Evolutionary conservation across 495 filamentous ascomycete genomes (phyloP).

Genomic region (Aspergillus bridgeri): DNA sequence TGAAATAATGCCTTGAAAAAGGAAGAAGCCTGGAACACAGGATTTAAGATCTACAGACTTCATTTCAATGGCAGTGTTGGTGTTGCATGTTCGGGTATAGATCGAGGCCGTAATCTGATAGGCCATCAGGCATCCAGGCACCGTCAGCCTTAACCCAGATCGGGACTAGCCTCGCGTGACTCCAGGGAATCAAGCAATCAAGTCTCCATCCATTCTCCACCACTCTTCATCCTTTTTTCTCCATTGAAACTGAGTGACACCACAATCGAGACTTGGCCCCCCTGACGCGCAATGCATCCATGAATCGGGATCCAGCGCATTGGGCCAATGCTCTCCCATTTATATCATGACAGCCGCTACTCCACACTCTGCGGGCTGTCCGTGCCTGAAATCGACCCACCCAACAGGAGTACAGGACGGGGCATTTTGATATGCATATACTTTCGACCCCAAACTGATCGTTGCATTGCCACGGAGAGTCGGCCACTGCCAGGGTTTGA

Average conservation of each 20-base stretch:
- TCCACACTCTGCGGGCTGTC: not conserved
- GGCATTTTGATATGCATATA: not conserved
- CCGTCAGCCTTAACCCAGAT: not conserved
- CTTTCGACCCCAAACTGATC: not conserved
- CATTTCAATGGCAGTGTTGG: not conserved
- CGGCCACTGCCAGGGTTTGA: not conserved
- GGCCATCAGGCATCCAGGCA: not conserved
- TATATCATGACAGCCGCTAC: not conserved
- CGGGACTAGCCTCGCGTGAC: not conserved
- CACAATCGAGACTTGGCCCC: not conserved
- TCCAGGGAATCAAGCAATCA: no score
- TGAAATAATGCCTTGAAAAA: no score
- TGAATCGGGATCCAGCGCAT: not conserved
- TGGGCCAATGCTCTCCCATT: not conserved
- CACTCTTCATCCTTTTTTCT: not conserved
- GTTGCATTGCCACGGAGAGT: not conserved
- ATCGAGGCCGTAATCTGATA: not conserved
- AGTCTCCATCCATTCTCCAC: not conserved
- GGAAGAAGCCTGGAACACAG: not conserved
- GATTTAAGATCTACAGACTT: not conserved
- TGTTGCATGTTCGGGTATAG: not conserved
- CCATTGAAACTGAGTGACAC: not conserved
- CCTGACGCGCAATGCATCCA: not conserved
- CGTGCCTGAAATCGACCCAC: not conserved
- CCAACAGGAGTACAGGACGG: not conserved